These are phyloP conservation scores for Dioscorea alata DNA, from an alignment of 106 monocot genomes.

Conservation along the genomic window DNA sequence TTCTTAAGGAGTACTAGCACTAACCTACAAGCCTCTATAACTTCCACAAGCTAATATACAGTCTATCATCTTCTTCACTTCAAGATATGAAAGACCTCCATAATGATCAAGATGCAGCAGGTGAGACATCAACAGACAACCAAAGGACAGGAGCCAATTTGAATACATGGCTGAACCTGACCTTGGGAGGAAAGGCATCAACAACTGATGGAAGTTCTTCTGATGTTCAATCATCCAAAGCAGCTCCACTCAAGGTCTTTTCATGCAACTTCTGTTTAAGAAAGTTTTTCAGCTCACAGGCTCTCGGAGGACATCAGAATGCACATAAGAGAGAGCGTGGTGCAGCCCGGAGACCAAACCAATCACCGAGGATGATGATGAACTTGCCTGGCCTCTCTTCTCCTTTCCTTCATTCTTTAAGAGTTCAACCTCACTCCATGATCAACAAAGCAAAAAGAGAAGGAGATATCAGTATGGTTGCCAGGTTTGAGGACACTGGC, in stretches of 20 bases:
- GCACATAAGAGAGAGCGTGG: slow-evolving; percentile 79
- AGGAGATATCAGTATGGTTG: slow-evolving; percentile 2
- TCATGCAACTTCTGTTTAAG: slow-evolving; percentile 84
- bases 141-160: neutral
- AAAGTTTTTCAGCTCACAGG: slow-evolving; percentile 82
- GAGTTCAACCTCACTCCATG: slow-evolving; percentile 44
- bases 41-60: neutral
- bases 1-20: slow-evolving; percentile 23
- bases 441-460: slow-evolving; percentile 14
- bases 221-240: neutral
- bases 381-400: slow-evolving; percentile 1
- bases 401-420: neutral
- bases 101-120: slow-evolving; percentile 16
- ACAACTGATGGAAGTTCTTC: slow-evolving; percentile 7
- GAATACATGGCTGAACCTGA: slow-evolving; percentile 39
- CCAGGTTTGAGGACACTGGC: slow-evolving; percentile 17
- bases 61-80: too few relatives aligned
- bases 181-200: slow-evolving; percentile 17
- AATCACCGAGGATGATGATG: slow-evolving; percentile 25
- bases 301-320: slow-evolving; percentile 76
- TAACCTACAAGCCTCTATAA: slow-evolving; percentile 6
- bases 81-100: too few relatives aligned
- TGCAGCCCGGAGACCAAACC: slow-evolving; percentile 41
- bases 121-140: neutral
- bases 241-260: slow-evolving; percentile 37